A percentile compares a stretch with the other conserved stretches of the same genome.
These are phyloP conservation scores for Fusarium haematococcum DNA, from an alignment of 2,329 filamentous ascomycete species.

Conservation along the genomic window DNA sequence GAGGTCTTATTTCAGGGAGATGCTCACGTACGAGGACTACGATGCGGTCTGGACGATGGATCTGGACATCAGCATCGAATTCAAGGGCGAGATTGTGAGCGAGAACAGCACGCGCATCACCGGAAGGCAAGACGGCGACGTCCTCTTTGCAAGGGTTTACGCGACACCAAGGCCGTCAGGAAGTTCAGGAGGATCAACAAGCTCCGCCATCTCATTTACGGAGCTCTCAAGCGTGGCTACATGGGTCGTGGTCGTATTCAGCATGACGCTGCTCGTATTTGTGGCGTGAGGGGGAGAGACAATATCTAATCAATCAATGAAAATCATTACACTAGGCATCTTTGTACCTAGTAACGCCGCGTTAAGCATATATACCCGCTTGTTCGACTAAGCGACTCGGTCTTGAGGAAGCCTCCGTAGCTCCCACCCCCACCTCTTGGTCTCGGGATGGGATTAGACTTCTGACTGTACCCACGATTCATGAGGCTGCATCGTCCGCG, in stretches of 20 bases:
- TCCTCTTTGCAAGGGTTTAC: neutral
- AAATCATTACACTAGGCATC: neutral
- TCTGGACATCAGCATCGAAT: neutral
- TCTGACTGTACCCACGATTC: neutral
- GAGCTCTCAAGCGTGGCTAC: neutral
- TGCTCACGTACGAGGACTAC: neutral
- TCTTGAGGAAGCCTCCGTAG: neutral
- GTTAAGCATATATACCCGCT: constrained; percentile 4
- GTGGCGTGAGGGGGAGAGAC: neutral
- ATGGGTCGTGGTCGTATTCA: neutral
- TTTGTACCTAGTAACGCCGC: neutral
- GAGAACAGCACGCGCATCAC: constrained; percentile 26
- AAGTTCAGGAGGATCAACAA: neutral
- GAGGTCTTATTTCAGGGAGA: neutral
- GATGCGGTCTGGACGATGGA: neutral
- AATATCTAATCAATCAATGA: neutral
- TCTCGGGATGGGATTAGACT: neutral
- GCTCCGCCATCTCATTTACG: neutral
- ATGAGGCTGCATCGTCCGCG: neutral
- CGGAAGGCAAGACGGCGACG: constrained; percentile 1
- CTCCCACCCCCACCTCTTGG: neutral
- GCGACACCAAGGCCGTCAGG: neutral
- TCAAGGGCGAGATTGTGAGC: constrained; percentile 22
- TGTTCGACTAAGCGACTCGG: neutral
- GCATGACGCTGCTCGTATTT: neutral